Percentiles rank a stretch among this genome's conserved stretches.
phyloP scores from a whole-genome alignment of 2,329 filamentous ascomycete genomes.

The Botrytis sinoallii region DNA sequence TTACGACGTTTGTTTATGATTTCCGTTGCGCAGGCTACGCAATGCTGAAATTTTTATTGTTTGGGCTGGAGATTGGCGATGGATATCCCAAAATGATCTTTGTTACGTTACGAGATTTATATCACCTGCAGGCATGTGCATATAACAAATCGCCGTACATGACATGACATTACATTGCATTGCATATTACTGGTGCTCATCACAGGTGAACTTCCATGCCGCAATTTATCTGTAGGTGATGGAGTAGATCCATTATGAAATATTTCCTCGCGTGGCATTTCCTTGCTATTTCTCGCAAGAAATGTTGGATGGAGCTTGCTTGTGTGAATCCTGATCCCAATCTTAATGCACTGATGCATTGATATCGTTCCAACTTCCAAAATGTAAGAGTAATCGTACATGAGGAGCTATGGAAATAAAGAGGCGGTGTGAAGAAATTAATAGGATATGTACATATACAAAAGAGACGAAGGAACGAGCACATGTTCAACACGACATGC shows the following conservation, averaged over 20 bases:
- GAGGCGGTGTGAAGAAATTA: conserved; percentile 11
- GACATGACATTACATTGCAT: conserved; percentile 6
- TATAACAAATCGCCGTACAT: neutral
- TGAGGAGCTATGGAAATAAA: neutral
- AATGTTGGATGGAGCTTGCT: neutral
- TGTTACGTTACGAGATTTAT: conserved; percentile 14
- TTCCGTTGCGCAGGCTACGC: neutral
- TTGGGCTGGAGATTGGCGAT: conserved; percentile 2
- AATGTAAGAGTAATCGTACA: neutral
- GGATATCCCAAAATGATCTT: neutral
- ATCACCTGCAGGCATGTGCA: neutral
- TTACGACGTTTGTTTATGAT: neutral
- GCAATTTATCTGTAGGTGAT: neutral
- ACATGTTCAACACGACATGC: conserved; percentile 14
- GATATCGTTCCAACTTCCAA: neutral
- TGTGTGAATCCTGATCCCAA: neutral
- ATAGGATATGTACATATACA: neutral
- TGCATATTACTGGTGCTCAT: conserved; percentile 8
- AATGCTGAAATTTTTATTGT: neutral
- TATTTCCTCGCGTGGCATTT: neutral
- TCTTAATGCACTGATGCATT: neutral
- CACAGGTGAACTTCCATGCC: neutral
- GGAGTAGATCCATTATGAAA: neutral
- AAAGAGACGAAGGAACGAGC: neutral
- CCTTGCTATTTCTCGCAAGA: neutral